Conservation (phyloP, 2,329 filamentous ascomycete genomes). For the Talaromyces sp. region DNA sequence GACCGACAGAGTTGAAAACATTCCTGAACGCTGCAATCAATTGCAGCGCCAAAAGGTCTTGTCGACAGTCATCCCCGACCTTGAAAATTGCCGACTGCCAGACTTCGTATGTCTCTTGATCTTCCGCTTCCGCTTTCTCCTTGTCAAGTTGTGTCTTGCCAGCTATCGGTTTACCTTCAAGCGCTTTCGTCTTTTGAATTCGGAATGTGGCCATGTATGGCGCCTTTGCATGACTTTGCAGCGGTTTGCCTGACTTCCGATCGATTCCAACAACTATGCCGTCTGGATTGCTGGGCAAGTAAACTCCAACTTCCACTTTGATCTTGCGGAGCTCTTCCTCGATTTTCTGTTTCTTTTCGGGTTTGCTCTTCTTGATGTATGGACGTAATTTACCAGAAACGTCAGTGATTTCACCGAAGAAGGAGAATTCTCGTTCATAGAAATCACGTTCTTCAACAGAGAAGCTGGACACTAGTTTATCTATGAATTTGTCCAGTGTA, state of each 20-base stretch:
- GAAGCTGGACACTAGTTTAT: slow-evolving; percentile 78
- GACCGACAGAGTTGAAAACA: slow-evolving; percentile 90
- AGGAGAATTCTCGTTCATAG: slow-evolving; percentile 93
- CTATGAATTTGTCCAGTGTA: slow-evolving; percentile 85
- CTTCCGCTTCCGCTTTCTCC: slow-evolving; percentile 26
- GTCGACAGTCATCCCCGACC: slow-evolving; percentile 95
- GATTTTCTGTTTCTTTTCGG: slow-evolving; percentile 98
- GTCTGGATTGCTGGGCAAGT: slow-evolving; percentile 94
- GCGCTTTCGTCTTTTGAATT: slow-evolving; percentile 71
- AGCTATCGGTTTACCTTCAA: slow-evolving; percentile 28
- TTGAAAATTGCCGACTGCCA: slow-evolving; percentile 99
- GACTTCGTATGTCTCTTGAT: slow-evolving; percentile 71
- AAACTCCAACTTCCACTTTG: slow-evolving; percentile 94
- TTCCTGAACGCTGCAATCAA: slow-evolving; percentile 97
- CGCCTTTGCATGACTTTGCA: slow-evolving; percentile 97
- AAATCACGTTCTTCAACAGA: slow-evolving; percentile 75
- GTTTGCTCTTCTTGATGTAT: slow-evolving; percentile 85
- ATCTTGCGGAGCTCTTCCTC: slow-evolving; percentile 98
- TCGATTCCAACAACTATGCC: slow-evolving; percentile 97
- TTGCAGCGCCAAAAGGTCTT: slow-evolving; percentile 93
- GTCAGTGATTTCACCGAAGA: slow-evolving; percentile 93
- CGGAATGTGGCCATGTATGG: slow-evolving; percentile 99
- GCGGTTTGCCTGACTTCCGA: slow-evolving; percentile 92
- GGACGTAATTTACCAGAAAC: slow-evolving; percentile 96
- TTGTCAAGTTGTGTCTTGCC: slow-evolving; percentile 27